A percentile compares a stretch with the other conserved stretches of the same genome.
These are phyloP conservation scores for Rutstroemia sydowiana DNA, from an alignment of 2,329 filamentous ascomycete genomes.

Conservation along the genomic window DNA sequence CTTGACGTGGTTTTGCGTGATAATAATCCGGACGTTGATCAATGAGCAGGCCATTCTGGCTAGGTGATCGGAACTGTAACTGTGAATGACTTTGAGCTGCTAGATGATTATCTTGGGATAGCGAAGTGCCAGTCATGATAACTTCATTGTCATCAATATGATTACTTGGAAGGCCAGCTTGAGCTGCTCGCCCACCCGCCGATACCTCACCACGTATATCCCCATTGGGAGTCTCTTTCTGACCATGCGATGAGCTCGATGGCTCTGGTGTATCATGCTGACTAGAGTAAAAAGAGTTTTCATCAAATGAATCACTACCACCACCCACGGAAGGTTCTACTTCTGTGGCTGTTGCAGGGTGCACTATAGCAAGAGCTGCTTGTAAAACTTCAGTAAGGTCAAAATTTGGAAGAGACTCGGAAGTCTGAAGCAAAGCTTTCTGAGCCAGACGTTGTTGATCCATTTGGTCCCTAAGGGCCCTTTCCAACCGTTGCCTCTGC, in stretches of 20 bases:
- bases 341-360: constrained; percentile 51
- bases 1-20: not conserved
- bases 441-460: constrained; percentile 49
- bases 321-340: constrained; percentile 50
- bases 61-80: constrained; percentile 9
- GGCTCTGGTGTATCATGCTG: constrained; percentile 71
- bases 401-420: constrained; percentile 54
- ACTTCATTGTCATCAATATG: constrained; percentile 19
- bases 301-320: constrained; percentile 77
- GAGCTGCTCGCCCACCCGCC: constrained; percentile 17
- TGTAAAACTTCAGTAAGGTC: constrained; percentile 66
- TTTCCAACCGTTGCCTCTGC: constrained; percentile 76
- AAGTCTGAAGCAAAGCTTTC: constrained; percentile 36
- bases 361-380: constrained; percentile 63
- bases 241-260: constrained; percentile 33
- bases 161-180: constrained; percentile 17
- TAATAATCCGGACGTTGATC: constrained; percentile 3
- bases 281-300: constrained; percentile 94
- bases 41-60: not conserved
- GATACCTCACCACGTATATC: constrained; percentile 19
- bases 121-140: constrained; percentile 24
- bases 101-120: constrained; percentile 26
- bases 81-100: constrained; percentile 19
- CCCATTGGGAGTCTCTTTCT: constrained; percentile 21
- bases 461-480: constrained; percentile 66